Evolutionary conservation across 441 rosid species (phyloP), one percentile per base, ranked within the genome.

Genomic region (Arabidopsis lyrata): DNA sequence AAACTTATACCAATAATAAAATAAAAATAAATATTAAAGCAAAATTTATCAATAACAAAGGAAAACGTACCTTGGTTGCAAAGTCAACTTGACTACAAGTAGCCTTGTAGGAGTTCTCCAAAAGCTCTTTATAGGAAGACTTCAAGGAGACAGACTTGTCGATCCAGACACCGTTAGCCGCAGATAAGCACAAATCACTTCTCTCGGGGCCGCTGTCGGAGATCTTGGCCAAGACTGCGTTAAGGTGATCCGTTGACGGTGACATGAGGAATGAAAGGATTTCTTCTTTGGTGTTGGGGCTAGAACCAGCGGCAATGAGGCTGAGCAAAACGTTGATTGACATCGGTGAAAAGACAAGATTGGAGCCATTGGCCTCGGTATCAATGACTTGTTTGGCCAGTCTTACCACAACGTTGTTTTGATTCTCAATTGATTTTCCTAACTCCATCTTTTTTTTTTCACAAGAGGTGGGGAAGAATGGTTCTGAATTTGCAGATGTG

Each of bases 301-400:
- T 70, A 22, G 87, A 87, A 2, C 95, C 92, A 22, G 92, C 81
- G 20, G 93, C 86, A 50, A 90, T 83, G 58, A 89, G 54, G 83
- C 90, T 70, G 13, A 93, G 89, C 53, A 88, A 74, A 16, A 85
- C 83, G 52, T 84, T 84, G 81, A 90, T 80, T 52, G 92, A 90
- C 53, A 77, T 82, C 29, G 98, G 98, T 35, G 95, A 89, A 79
- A 86, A 86, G 38, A 89, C 90, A 4, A 83, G 78, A 82, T 89
- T 88, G 49, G 78, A 74, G 63, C 45, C 84, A 41, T 76, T 64
- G 50, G 86, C 86, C 1, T 75, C 78, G 5, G 79, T 70, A 12
- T 57, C 63, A 13, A 83, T 72, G 6, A 89, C 58, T 35, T 75
- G 81, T 77, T 72, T 83, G 1, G 86, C 54, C 14, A 85, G 66